Evolutionary conservation across 495 filamentous ascomycete genomes (phyloP), one percentile per base, ranked within the genome.

Genomic region (Mycothermus thermophilus): DNA sequence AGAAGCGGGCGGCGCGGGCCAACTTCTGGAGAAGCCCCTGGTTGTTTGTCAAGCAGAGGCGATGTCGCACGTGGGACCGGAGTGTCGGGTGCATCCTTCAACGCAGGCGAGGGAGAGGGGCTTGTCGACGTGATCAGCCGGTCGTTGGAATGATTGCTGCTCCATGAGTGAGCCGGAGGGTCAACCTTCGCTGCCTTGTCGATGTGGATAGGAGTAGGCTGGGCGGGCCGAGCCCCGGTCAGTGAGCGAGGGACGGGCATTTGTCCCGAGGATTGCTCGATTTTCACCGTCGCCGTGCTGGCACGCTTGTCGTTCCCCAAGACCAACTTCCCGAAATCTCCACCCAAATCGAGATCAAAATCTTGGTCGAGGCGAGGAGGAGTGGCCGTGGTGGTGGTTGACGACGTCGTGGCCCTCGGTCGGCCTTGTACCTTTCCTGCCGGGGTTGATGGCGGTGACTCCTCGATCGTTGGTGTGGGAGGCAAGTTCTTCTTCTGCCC

Each of bases 261-360:
- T 25, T 54, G 51, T 23, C 47, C 30, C 11, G 38, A 12, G 14
- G 37, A 41, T 27, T 52, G 43, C 8, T 59, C 57, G 33, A 56
- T 50, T 31, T 55, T 58, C 12, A 57, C 16, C 5, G 59, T 63
- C 24, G 56, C 46, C 28, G 64, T 54, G 37, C 67, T 74, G 14
- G 69, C 62, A 34, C 64, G 63, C 47, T 80, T 80, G 22, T 66
- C 62, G 20, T 59, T 60, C 10, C 62, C 62, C 17, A 77, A 65
- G 37, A 84, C 72, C 71, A 84, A 77, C 41, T 67, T 75, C 9
- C 71, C 66, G 48, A 84, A 83, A 36, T 76, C 75, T 31, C 73
- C 72, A 8, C 69, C 68, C 29, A 66, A 63, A 60, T 55, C 72
- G 41, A 62, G 54, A 30, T 65, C 60, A 27, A 82, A 64, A 43